phyloP scores from a whole-genome alignment of 2,329 filamentous ascomycete genomes.

The Penicillium sp. region DNA sequence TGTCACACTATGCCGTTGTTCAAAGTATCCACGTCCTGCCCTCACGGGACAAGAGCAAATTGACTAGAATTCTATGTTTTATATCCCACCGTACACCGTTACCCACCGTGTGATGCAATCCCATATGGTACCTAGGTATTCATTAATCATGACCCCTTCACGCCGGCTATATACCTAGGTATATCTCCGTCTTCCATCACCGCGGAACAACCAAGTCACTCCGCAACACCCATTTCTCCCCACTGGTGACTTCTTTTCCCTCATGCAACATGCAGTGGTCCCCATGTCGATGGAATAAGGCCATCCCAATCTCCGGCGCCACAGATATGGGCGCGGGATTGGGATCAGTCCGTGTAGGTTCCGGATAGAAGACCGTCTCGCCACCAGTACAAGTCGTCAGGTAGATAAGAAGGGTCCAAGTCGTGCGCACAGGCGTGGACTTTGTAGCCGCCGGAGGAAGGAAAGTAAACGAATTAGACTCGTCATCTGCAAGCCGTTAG shows the following conservation, averaged over 20 bases:
- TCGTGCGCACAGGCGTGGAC: constrained; percentile 60
- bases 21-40: neutral
- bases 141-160: neutral
- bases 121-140: neutral
- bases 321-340: constrained; percentile 63
- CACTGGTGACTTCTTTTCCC: constrained; percentile 68
- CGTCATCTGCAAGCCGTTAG: constrained; percentile 61
- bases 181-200: no score
- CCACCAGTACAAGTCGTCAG: constrained; percentile 79
- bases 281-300: constrained; percentile 82
- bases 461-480: constrained; percentile 68
- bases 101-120: neutral
- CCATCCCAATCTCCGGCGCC: constrained; percentile 73
- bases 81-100: neutral
- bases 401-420: constrained; percentile 87
- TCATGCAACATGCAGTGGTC: constrained; percentile 87
- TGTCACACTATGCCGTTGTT: constrained; percentile 16
- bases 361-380: constrained; percentile 86
- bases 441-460: constrained; percentile 41
- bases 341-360: constrained; percentile 45
- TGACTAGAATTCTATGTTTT: constrained; percentile 11
- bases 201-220: constrained; percentile 61
- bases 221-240: constrained; percentile 87
- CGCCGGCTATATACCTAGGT: neutral
- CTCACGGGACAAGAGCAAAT: constrained; percentile 11